These are phyloP conservation scores for Phyllosticta paracitricarpa DNA, from an alignment of 2,329 filamentous ascomycete species.

Conservation along the genomic window DNA sequence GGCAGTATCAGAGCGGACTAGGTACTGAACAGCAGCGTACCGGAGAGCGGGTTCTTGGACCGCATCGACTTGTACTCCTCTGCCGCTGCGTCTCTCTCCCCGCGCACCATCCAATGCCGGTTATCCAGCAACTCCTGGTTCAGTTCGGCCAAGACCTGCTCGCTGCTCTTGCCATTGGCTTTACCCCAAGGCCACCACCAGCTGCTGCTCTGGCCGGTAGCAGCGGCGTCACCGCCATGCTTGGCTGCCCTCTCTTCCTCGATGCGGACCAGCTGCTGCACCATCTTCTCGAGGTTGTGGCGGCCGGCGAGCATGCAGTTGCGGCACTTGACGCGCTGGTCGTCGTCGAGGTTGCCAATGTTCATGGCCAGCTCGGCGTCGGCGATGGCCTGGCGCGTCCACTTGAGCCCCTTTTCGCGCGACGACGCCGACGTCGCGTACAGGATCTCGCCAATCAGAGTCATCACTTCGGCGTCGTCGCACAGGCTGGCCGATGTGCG, in stretches of 20 bases:
- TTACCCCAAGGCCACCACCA: not conserved
- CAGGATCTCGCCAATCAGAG: constrained; percentile 90
- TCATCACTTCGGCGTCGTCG: constrained; percentile 75
- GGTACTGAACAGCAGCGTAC: not conserved
- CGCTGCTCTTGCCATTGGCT: not conserved
- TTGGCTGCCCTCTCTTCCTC: constrained; percentile 23
- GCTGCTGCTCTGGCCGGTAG: not conserved
- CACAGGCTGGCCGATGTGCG: constrained; percentile 59
- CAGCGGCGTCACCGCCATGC: not conserved
- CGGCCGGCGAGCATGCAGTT: constrained; percentile 70
- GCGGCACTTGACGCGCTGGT: constrained; percentile 53
- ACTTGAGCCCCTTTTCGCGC: constrained; percentile 63
- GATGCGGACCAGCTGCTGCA: constrained; percentile 49
- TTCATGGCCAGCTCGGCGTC: constrained; percentile 53
- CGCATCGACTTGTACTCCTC: not conserved
- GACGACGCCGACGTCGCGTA: constrained; percentile 53
- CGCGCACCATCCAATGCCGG: not conserved
- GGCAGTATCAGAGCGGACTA: not conserved
- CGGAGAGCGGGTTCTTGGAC: not conserved
- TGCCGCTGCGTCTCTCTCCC: not conserved
- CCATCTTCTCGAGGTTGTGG: constrained; percentile 76
- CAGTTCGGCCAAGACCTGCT: not conserved
- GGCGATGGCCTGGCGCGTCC: constrained; percentile 83
- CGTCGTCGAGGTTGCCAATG: constrained; percentile 21
- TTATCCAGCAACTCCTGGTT: not conserved